phyloP scores from a whole-genome alignment of 768 basidiomycete species.

The Coprinopsis sp. region DNA sequence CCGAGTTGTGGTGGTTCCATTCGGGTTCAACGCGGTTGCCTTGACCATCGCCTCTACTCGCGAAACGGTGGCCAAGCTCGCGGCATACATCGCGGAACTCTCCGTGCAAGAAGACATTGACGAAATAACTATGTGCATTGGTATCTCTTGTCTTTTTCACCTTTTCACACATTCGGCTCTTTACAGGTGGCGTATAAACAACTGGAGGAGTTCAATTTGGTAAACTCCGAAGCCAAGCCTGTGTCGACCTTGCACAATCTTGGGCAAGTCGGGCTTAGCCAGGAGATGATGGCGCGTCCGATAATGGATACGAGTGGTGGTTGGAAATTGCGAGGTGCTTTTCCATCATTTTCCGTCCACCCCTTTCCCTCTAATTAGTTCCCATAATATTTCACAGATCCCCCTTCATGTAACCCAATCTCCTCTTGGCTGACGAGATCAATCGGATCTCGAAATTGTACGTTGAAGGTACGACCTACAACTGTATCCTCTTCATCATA shows the following conservation, averaged over 20 bases:
- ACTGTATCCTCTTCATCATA: conserved; percentile 96
- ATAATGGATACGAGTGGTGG: conserved; percentile 99
- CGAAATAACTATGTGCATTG: conserved; percentile 80
- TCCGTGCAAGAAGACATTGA: conserved; percentile 87
- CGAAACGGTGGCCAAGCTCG: conserved; percentile 89
- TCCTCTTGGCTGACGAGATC: conserved; percentile 94
- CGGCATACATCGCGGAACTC: conserved; percentile 92
- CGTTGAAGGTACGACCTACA: conserved; percentile 99
- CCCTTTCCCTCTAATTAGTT: no score
- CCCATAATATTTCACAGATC: no score
- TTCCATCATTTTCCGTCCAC: no score
- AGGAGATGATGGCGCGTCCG: conserved; percentile 90
- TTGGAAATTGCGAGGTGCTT: conserved; percentile 98
- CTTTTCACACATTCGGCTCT: no score
- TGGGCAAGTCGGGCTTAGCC: conserved; percentile 84
- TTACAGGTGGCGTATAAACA: conserved; percentile 93
- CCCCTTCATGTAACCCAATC: conserved; percentile 93
- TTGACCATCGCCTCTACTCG: conserved; percentile 92
- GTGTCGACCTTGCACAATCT: conserved; percentile 96
- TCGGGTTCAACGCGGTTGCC: conserved; percentile 93
- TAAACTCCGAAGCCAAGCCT: conserved; percentile 93
- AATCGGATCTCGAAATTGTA: conserved; percentile 94
- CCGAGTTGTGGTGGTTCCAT: conserved; percentile 90
- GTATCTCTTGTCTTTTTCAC: no score
- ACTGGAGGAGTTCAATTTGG: conserved; percentile 94